These are phyloP conservation scores for Peronospora destructor DNA, from an alignment of 352 stramenopile species.

Conservation along the genomic window DNA sequence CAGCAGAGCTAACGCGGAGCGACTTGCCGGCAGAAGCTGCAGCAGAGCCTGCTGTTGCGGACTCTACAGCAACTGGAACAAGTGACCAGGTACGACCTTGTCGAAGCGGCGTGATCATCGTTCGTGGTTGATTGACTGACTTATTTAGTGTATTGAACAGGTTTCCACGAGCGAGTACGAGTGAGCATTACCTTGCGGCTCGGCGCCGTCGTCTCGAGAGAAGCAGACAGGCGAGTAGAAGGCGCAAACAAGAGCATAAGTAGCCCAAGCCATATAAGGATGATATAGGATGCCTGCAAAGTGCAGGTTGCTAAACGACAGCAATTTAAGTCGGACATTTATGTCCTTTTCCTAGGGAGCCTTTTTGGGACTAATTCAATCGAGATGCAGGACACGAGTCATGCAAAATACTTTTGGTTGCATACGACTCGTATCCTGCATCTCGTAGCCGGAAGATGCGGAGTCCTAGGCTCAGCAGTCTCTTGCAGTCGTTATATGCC, in stretches of 20 bases:
- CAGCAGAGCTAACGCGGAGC: slow-evolving; percentile 32
- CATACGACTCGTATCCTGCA: no score
- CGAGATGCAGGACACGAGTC: no score
- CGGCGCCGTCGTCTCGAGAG: slow-evolving; percentile 7
- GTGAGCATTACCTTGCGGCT: slow-evolving; percentile 7
- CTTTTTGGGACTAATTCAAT: no score
- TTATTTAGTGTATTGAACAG: slow-evolving; percentile 14
- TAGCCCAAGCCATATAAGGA: slow-evolving; percentile 13
- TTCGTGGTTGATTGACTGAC: slow-evolving; percentile 22
- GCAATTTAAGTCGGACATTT: slow-evolving; percentile 22
- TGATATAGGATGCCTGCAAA: slow-evolving; percentile 31
- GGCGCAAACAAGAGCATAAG: slow-evolving; percentile 9
- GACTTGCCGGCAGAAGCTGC: slow-evolving; percentile 17
- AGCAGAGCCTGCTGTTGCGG: slow-evolving; percentile 11
- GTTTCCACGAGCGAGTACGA: slow-evolving; percentile 26
- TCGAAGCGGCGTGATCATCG: slow-evolving; percentile 13
- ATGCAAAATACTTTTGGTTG: no score
- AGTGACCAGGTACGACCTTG: slow-evolving; percentile 27
- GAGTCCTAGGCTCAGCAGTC: no score
- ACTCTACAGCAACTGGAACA: slow-evolving; percentile 1
- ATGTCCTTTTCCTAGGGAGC: no score
- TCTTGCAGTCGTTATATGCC: no score
- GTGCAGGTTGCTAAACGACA: slow-evolving; percentile 19
- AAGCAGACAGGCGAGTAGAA: slow-evolving; percentile 2
- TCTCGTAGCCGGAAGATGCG: no score